phyloP scores from a whole-genome alignment of 495 filamentous ascomycete genomes.

The Penicillium paradoxum region DNA sequence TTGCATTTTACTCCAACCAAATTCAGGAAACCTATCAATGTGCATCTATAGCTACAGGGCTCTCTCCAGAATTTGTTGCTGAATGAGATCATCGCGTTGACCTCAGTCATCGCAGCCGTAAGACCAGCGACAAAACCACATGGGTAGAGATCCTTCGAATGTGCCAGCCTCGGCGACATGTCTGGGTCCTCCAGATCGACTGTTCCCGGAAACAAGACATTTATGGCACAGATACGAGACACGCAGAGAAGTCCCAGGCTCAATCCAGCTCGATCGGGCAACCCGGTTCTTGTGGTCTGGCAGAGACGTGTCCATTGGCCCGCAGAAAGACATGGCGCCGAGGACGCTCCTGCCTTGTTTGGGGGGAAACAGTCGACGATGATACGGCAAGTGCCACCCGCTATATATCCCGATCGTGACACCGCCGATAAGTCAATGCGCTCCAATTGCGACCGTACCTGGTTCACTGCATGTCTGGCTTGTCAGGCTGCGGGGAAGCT shows the following conservation, averaged over 20 bases:
- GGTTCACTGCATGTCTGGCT: slow-evolving; percentile 44
- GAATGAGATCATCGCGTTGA: no score
- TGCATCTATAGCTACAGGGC: no score
- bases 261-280: slow-evolving; percentile 26
- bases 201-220: slow-evolving; percentile 15
- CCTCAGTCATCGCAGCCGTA: no score
- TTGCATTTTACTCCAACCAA: no score
- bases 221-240: slow-evolving; percentile 32
- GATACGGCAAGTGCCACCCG: slow-evolving; percentile 36
- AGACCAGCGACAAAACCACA: no score
- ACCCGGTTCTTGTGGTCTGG: slow-evolving; percentile 21
- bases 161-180: slow-evolving; percentile 37
- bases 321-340: slow-evolving; percentile 38
- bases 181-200: slow-evolving; percentile 31
- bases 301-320: slow-evolving; percentile 30
- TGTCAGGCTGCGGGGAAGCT: slow-evolving; percentile 67
- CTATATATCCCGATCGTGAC: slow-evolving; percentile 44
- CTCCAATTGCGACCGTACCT: slow-evolving; percentile 29
- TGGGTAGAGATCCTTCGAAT: slow-evolving; percentile 26
- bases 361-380: slow-evolving; percentile 26
- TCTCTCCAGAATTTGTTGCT: no score
- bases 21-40: no score
- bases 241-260: slow-evolving; percentile 20
- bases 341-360: slow-evolving; percentile 17
- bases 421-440: slow-evolving; percentile 31